phyloP scores from a whole-genome alignment of 768 basidiomycete species.

The Panellus pusillus region DNA sequence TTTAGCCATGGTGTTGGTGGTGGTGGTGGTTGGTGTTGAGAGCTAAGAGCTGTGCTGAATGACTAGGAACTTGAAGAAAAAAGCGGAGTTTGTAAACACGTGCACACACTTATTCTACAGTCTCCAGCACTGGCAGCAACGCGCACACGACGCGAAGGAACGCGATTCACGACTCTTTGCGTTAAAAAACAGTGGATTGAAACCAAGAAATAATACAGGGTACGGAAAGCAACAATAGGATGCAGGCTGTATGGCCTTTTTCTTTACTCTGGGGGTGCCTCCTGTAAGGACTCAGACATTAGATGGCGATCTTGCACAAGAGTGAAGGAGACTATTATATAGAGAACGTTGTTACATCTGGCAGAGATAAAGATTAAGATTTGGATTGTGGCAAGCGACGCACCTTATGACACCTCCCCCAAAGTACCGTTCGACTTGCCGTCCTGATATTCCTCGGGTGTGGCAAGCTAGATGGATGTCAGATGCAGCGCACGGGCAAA shows the following conservation, averaged over 20 bases:
- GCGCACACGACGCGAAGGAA: no score
- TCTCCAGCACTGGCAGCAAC: background rate
- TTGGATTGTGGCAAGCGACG: conserved; percentile 25
- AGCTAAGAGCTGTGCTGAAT: no score
- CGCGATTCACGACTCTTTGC: background rate
- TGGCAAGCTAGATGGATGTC: conserved; percentile 72
- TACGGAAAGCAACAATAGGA: background rate
- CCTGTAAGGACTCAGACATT: conserved; percentile 54
- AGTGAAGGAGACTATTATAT: conserved; percentile 70
- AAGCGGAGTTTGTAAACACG: background rate
- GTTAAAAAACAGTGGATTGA: conserved; percentile 5
- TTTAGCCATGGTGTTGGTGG: conserved; percentile 63
- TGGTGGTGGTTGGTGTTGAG: conserved; percentile 22
- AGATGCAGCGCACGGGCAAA: background rate
- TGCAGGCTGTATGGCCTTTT: conserved; percentile 4
- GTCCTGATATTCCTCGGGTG: conserved; percentile 98
- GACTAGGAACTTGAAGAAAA: background rate
- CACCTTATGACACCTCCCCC: conserved; percentile 98
- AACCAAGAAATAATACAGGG: background rate
- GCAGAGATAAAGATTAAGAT: conserved; percentile 13
- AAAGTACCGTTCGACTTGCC: conserved; percentile 93
- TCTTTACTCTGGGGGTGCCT: conserved; percentile 58
- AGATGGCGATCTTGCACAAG: conserved; percentile 23
- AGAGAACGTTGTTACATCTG: conserved; percentile 95
- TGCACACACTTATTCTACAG: background rate